Evolutionary conservation across 2,329 filamentous ascomycete genomes (phyloP).

Genomic region (Apiospora malaysiana): DNA sequence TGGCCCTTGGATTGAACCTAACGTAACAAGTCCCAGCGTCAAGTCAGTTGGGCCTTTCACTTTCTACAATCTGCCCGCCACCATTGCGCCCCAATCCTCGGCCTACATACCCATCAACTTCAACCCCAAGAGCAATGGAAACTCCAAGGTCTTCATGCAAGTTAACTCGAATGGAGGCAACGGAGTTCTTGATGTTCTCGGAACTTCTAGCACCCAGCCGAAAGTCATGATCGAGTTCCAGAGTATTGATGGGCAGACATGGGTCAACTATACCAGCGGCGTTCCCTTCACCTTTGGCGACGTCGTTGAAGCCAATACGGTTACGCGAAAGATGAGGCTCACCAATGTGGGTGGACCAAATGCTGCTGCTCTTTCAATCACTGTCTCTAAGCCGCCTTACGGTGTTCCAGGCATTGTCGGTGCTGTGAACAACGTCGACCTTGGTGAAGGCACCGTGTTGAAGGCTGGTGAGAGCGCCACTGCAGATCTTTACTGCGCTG

Average conservation of each 20-base stretch:
- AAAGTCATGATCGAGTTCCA: conserved; percentile 61
- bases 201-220: conserved; percentile 54
- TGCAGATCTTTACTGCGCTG: conserved; percentile 60
- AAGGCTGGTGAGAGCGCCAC: conserved; percentile 55
- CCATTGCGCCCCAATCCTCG: conserved; percentile 47
- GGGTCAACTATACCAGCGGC: conserved; percentile 52
- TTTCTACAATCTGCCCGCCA: conserved; percentile 51
- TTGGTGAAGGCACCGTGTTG: conserved; percentile 61
- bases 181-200: conserved; percentile 53
- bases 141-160: conserved; percentile 55
- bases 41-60: conserved; percentile 54
- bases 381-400: conserved; percentile 66
- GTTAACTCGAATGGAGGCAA: conserved; percentile 56
- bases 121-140: conserved; percentile 51
- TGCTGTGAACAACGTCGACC: conserved; percentile 60
- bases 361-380: conserved; percentile 57
- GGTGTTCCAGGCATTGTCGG: conserved; percentile 59
- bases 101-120: conserved; percentile 53
- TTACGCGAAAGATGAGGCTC: conserved; percentile 55
- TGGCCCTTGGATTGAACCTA: conserved; percentile 51
- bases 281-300: conserved; percentile 60
- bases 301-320: conserved; percentile 57
- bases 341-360: conserved; percentile 59
- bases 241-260: conserved; percentile 53
- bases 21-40: conserved; percentile 40